Conservation (phyloP, 805 yeast species). For the Teunomyces aglyptinius region DNA sequence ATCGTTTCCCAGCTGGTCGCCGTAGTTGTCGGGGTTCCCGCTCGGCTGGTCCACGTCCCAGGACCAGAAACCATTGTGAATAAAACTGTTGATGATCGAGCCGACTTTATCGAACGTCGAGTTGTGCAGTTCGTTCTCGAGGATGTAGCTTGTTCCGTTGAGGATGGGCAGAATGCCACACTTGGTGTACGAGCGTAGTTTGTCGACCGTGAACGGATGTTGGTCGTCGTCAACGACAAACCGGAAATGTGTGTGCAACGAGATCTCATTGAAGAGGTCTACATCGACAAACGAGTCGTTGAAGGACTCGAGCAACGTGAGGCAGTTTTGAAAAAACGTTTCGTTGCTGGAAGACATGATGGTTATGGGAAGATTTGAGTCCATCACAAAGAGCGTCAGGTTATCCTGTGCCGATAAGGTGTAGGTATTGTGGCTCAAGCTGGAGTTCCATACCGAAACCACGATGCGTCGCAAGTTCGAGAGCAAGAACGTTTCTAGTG, state of each 20-base stretch:
- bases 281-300: not conserved
- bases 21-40: not conserved
- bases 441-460: conserved; percentile 24
- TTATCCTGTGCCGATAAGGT: conserved; percentile 22
- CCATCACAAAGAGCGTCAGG: conserved; percentile 14
- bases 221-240: conserved; percentile 33
- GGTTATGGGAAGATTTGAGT: not conserved
- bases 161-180: conserved; percentile 72
- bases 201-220: conserved; percentile 34
- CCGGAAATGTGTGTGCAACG: conserved; percentile 23
- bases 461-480: conserved; percentile 26
- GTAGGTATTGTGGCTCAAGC: conserved; percentile 20
- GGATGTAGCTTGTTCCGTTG: conserved; percentile 28
- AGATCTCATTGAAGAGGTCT: conserved; percentile 10
- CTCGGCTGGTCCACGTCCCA: conserved; percentile 66
- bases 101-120: conserved; percentile 20
- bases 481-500: conserved; percentile 25
- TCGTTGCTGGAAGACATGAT: conserved; percentile 3
- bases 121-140: not conserved
- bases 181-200: conserved; percentile 38
- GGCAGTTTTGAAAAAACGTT: not conserved
- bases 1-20: not conserved
- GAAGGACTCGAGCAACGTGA: not conserved
- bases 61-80: conserved; percentile 58
- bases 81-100: conserved; percentile 20